Evolutionary conservation across 2,329 filamentous ascomycete genomes (phyloP).

Genomic region (Rhynchosporium agropyri): DNA sequence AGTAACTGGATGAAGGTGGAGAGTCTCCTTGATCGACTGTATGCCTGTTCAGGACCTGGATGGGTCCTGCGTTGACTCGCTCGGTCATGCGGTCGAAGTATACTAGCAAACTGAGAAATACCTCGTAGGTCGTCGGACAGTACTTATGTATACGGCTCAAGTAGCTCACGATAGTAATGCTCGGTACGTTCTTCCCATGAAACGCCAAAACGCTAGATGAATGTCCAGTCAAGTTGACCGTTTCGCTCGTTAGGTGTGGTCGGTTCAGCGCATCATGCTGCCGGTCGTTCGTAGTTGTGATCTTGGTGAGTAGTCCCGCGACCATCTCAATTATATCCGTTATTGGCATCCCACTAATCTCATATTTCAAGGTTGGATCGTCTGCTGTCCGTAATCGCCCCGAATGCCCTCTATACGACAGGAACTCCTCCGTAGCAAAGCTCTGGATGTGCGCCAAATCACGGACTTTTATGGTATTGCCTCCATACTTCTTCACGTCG

Average conservation of each 20-base stretch:
- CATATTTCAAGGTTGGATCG: conserved; percentile 66
- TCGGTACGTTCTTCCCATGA: conserved; percentile 96
- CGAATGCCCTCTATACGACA: conserved; percentile 56
- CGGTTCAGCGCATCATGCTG: conserved; percentile 92
- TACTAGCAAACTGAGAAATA: conserved; percentile 90
- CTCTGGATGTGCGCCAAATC: conserved; percentile 90
- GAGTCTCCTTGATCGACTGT: conserved; percentile 37
- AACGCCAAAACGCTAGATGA: conserved; percentile 85
- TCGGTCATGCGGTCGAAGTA: conserved; percentile 99
- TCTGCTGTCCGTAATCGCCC: conserved; percentile 55
- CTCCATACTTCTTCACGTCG: conserved; percentile 44
- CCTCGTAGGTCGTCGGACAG: conserved; percentile 97
- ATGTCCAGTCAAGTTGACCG: conserved; percentile 61
- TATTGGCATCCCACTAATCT: conserved; percentile 97
- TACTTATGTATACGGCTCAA: conserved; percentile 97
- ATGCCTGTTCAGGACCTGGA: conserved; percentile 61
- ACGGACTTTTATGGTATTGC: conserved; percentile 71
- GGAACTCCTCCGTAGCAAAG: conserved; percentile 77
- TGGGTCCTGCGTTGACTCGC: conserved; percentile 80
- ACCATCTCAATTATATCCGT: conserved; percentile 99
- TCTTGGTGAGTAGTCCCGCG: conserved; percentile 91
- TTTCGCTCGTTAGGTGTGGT: conserved; percentile 60
- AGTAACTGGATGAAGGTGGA: conserved; percentile 37
- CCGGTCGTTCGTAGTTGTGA: conserved; percentile 92
- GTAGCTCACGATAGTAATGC: conserved; percentile 96